Conservation (phyloP, 306 rosid species). For the Vicia villosa region DNA sequence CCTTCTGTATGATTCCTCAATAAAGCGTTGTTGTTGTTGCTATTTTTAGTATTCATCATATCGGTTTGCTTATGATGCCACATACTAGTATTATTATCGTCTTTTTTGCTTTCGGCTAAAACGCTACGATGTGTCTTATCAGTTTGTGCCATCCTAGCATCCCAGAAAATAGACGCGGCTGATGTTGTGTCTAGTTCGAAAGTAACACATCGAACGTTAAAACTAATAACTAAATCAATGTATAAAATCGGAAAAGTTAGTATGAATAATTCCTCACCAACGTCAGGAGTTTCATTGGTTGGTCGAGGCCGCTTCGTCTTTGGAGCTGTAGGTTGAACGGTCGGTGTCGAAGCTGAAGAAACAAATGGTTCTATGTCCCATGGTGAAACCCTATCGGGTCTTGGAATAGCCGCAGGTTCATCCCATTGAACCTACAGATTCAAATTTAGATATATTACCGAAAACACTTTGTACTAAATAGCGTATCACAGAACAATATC, state of each 20-base stretch:
- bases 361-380: constrained; percentile 92
- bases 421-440: constrained; percentile 92
- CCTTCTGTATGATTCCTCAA: constrained; percentile 60
- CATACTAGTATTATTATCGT: constrained; percentile 42
- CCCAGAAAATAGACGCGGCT: constrained; percentile 58
- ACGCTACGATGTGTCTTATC: constrained; percentile 52
- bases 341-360: constrained; percentile 50
- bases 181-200: constrained; percentile 47
- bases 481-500: neutral
- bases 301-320: constrained; percentile 88
- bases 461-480: neutral
- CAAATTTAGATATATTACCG: neutral
- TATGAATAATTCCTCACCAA: constrained; percentile 47
- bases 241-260: neutral
- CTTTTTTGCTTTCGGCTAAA: constrained; percentile 53
- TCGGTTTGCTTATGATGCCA: constrained; percentile 66
- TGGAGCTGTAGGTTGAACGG: constrained; percentile 49
- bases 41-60: constrained; percentile 48
- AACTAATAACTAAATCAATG: neutral
- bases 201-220: constrained; percentile 7
- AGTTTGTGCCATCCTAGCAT: constrained; percentile 51
- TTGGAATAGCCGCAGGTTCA: constrained; percentile 70
- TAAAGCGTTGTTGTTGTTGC: constrained; percentile 44
- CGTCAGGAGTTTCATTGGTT: constrained; percentile 55
- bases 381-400: constrained; percentile 92